Base-by-base conservation (phyloP, 164 flowering plant genomes). In the Dillenia suffruticosa region DNA sequence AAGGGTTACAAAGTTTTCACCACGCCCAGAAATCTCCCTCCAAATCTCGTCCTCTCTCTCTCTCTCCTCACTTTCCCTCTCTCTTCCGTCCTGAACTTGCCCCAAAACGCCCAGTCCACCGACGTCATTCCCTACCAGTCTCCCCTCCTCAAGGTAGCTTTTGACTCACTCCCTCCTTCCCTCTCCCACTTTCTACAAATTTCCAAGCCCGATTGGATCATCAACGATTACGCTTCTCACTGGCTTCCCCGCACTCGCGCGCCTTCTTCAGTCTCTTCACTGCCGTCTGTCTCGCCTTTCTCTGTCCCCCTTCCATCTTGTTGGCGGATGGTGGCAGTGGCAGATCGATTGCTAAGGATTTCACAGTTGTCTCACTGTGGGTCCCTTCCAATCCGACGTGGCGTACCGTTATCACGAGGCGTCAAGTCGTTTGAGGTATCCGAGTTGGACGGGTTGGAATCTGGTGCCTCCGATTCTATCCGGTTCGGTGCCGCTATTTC, bases 1-100 rank as follows among this genome's bases (percentile, higher is more conserved):
- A 72, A 47, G 56, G 88, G 86, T 44, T 79, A 76, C 68, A 50
- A 13, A 5, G 61, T 87, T 26, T 83, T 77, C 79, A 53, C 84
- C 60, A 82, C 89, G 24, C 84, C 83, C 1, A 73, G 63, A 72
- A 87, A 87, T 76, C 68, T 87, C 19, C 13, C 79, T 77, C 7
- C 40, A 67, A 59, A 26, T 76, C 19, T 81, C 82, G 17, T 52
- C 70, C 51, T 63, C 70, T 10, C 26, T 74, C 15, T 22, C 17
- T 12, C 1, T 14, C 54, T 51, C 22, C 69, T 2, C 0, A 12
- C 58, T 57, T 44, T 84, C 14, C 72, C 82, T 11, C 26, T 84
- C 5, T 85, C 85, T 1, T 59, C n/a, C 9, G 59, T 70, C 12
- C 32, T 58, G 1, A 51, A 47, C 46, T 53, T 84, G 2, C 78